A percentile compares a stretch with the other conserved stretches of the same genome.
Conservation (phyloP, 306 rosid genomes). For the Cicer pinnatifidum region DNA sequence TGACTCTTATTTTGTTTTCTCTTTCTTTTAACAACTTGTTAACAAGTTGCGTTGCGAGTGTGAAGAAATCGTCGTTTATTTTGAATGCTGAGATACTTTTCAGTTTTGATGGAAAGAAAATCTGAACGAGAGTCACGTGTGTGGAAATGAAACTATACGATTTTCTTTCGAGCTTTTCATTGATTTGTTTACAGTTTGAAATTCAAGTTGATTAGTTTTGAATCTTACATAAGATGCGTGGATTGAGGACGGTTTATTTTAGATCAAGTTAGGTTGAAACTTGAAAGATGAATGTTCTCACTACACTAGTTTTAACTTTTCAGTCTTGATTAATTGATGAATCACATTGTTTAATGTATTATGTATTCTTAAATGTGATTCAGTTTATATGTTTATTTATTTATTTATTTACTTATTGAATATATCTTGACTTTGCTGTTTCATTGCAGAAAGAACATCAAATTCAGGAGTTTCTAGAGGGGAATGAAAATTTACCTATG, state of each 20-base stretch:
- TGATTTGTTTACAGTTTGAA: conserved; percentile 19
- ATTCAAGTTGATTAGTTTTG: conserved; percentile 44
- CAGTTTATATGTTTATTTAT: background rate
- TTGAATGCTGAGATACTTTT: conserved; percentile 13
- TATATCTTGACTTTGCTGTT: conserved; percentile 3
- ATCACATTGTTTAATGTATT: conserved; percentile 33
- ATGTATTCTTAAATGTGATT: conserved; percentile 9
- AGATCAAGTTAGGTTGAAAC: conserved; percentile 35
- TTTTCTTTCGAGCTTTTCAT: conserved; percentile 22
- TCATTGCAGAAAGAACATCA: conserved; percentile 54
- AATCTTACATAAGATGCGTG: conserved; percentile 15
- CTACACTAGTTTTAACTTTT: background rate
- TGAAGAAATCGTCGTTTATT: conserved; percentile 7
- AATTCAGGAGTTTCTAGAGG: conserved; percentile 50
- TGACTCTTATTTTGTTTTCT: background rate
- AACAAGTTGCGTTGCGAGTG: conserved; percentile 19
- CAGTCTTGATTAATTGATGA: background rate
- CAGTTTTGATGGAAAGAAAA: conserved; percentile 37
- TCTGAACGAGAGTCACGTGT: conserved; percentile 35
- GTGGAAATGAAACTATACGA: conserved; percentile 29
- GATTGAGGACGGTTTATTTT: conserved; percentile 31
- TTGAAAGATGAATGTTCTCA: background rate
- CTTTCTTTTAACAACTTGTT: conserved; percentile 25
- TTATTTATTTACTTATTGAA: background rate
- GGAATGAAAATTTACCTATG: conserved; percentile 46